These are phyloP conservation scores for Lachnellula hyalina DNA, from an alignment of 2,329 filamentous ascomycete species.

Conservation along the genomic window DNA sequence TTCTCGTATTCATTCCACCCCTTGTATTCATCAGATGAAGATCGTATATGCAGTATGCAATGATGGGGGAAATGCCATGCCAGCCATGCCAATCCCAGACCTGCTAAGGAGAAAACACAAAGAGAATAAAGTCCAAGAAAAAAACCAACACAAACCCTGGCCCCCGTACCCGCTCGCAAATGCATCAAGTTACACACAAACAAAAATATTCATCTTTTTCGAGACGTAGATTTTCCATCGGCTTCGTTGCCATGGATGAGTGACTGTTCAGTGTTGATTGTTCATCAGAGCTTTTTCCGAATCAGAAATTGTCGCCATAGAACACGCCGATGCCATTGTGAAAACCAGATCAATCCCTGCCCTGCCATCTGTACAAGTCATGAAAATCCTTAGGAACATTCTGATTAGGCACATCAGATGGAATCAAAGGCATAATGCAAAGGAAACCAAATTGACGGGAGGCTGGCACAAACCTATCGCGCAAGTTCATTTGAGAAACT, in stretches of 20 bases:
- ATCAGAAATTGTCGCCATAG: neutral
- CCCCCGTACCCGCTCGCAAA: slow-evolving; percentile 22
- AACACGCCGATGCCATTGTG: slow-evolving; percentile 1
- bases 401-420: slow-evolving; percentile 3
- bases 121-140: slow-evolving; percentile 10
- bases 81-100: slow-evolving; percentile 17
- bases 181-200: slow-evolving; percentile 26
- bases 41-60: slow-evolving; percentile 10
- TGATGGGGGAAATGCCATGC: slow-evolving; percentile 4
- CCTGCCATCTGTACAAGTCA: neutral
- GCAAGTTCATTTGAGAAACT: neutral
- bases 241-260: slow-evolving; percentile 6
- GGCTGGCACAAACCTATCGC: neutral
- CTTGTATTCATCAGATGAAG: slow-evolving; percentile 1
- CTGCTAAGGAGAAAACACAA: slow-evolving; percentile 5
- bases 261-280: slow-evolving; percentile 2
- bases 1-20: neutral
- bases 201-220: slow-evolving; percentile 17
- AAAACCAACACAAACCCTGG: slow-evolving; percentile 7
- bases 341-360: slow-evolving; percentile 2
- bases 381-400: neutral
- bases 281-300: slow-evolving; percentile 7
- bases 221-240: slow-evolving; percentile 3
- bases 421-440: neutral
- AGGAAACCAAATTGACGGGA: neutral